Percentiles rank a stretch among this genome's conserved stretches.
Conservation (phyloP, 768 basidiomycete species). For the Lactifluus echinatus region DNA sequence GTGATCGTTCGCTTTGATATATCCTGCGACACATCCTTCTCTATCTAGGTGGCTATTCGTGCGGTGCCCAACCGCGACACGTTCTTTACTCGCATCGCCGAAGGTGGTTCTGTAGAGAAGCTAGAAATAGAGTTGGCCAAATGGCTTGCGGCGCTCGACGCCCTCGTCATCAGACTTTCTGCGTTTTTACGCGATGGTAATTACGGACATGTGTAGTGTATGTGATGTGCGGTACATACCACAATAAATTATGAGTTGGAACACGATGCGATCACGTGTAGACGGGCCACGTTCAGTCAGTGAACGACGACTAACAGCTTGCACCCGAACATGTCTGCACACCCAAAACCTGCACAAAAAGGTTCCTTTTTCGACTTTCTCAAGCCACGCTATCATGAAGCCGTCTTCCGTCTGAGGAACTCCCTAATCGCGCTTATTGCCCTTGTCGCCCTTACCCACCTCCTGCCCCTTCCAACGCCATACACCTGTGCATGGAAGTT, state of each 20-base stretch:
- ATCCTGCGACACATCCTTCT: background rate
- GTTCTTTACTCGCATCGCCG: slow-evolving; percentile 55
- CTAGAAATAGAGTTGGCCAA: slow-evolving; percentile 45
- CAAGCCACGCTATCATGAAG: slow-evolving; percentile 18
- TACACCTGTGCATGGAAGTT: slow-evolving; percentile 18
- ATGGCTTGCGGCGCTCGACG: slow-evolving; percentile 55
- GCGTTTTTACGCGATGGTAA: slow-evolving; percentile 47
- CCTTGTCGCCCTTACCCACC: slow-evolving; percentile 16
- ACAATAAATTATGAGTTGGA: background rate
- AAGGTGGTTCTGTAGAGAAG: slow-evolving; percentile 47
- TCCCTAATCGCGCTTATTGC: slow-evolving; percentile 11
- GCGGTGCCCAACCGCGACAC: slow-evolving; percentile 51
- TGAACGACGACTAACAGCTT: background rate
- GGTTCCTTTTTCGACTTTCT: slow-evolving; percentile 12
- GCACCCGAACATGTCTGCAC: background rate
- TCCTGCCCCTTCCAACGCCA: slow-evolving; percentile 18
- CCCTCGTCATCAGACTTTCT: slow-evolving; percentile 41
- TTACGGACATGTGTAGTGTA: slow-evolving; percentile 44
- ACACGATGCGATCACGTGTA: slow-evolving; percentile 15
- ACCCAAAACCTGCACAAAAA: background rate
- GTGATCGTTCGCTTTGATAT: slow-evolving; percentile 36
- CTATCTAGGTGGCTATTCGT: slow-evolving; percentile 32
- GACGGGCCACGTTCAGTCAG: background rate
- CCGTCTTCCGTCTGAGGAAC: slow-evolving; percentile 13
- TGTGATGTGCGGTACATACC: too few species aligned